phyloP scores from a whole-genome alignment of 768 basidiomycete species.

The Lactarius trivialis region DNA sequence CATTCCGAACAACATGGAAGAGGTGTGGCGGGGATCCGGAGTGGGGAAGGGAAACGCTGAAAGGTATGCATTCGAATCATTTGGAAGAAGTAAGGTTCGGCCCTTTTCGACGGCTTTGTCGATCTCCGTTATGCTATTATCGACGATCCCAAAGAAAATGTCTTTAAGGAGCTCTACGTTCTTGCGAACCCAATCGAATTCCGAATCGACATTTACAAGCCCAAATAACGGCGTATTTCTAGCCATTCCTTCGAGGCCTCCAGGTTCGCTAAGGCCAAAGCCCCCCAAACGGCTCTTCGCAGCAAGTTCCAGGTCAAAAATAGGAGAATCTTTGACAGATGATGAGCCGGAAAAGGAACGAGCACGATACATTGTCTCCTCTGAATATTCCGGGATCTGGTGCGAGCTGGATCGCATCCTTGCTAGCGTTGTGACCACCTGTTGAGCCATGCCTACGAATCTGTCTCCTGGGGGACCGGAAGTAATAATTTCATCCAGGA shows the following conservation, averaged over 20 bases:
- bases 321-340: too few species aligned
- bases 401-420: not conserved
- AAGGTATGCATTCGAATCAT: too few species aligned
- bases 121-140: not conserved
- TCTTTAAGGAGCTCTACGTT: not conserved
- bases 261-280: too few species aligned
- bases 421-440: not conserved
- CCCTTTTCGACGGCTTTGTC: not conserved
- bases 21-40: too few species aligned
- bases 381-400: not conserved
- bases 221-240: not conserved
- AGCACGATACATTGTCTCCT: too few species aligned
- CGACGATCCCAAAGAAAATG: fast-evolving
- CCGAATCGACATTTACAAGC: not conserved
- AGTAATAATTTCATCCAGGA: not conserved
- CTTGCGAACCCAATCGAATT: not conserved
- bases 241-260: too few species aligned
- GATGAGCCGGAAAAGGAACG: too few species aligned
- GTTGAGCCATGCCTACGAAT: not conserved
- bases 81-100: not conserved
- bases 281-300: too few species aligned
- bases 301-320: too few species aligned
- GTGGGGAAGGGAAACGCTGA: too few species aligned
- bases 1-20: fast-evolving
- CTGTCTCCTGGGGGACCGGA: not conserved